These are phyloP conservation scores for Apiotrichum mycotoxinovorans DNA, from an alignment of 1,284 basidiomycete genomes.

Conservation along the genomic window DNA sequence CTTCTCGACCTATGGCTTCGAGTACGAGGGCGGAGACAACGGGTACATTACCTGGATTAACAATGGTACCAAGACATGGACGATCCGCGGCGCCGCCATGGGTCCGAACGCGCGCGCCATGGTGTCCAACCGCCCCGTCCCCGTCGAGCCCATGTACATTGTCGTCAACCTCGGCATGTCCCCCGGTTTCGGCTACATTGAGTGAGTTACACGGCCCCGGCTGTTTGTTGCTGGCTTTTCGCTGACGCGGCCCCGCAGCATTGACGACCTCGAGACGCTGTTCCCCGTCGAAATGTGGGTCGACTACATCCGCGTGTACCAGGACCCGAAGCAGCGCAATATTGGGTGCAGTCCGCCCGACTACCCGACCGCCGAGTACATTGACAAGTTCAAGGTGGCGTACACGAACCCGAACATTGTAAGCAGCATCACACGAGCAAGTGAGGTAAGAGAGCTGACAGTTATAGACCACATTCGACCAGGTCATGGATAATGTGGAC, in stretches of 20 bases:
- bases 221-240: background rate
- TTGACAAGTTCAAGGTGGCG: slow-evolving; percentile 41
- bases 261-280: background rate
- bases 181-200: slow-evolving; percentile 66
- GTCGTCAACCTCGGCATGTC: slow-evolving; percentile 67
- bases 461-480: slow-evolving; percentile 4
- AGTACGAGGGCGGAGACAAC: slow-evolving; percentile 59
- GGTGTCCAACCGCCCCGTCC: slow-evolving; percentile 69
- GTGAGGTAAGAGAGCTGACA: background rate
- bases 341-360: slow-evolving; percentile 52
- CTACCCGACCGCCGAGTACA: slow-evolving; percentile 59
- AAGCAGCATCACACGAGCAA: slow-evolving; percentile 10
- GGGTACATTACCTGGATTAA: slow-evolving; percentile 79
- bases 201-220: slow-evolving; percentile 52
- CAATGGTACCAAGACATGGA: slow-evolving; percentile 67
- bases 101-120: slow-evolving; percentile 63
- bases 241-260: background rate
- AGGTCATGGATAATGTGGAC: slow-evolving; percentile 2
- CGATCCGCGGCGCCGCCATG: slow-evolving; percentile 67
- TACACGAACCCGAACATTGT: slow-evolving; percentile 45
- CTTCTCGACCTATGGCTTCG: slow-evolving; percentile 62
- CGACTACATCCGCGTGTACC: slow-evolving; percentile 50
- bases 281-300: slow-evolving; percentile 36
- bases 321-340: slow-evolving; percentile 45
- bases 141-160: slow-evolving; percentile 74